Base-by-base conservation (phyloP, 139 green algal species). In the Closterium sp. region DNA sequence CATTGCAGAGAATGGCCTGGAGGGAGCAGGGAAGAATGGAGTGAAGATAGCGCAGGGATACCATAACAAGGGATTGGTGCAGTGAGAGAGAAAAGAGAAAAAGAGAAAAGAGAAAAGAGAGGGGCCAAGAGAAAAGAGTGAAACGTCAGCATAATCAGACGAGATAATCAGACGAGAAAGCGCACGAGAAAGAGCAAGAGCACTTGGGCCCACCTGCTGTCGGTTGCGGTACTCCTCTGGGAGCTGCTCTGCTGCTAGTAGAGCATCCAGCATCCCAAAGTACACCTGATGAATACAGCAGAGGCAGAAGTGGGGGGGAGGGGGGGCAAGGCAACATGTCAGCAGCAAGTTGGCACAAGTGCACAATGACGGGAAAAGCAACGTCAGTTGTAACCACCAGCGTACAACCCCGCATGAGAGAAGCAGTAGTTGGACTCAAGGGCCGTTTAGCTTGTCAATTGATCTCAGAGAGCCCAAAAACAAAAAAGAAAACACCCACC, bases 231-330 rank as follows among this genome's bases (percentile, higher is more conserved):
- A 95, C 89, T 95, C 91, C 30, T 94, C 91, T 36, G 93, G 91
- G 4, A 95, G 95, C 21, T 91, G 66, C 94, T 98, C 96, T 2
- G 94, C 92, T 0, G 95, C 97, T 34, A 99, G 92, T 91, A 99
- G 93, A 7, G 95, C 96, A 94, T 99, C 98, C 25, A 99, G 95
- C 98, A 99, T 99, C 90, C 96, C 94, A 90, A 98, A 99, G 95
- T 99, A 99, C 83, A 94, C 85, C 90, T 93, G 85, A 3, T 86
- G 31, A 30, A 43, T 25, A 16, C 25, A 90, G 21, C 25, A 33
- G 19, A 90, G 87, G 19, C 2, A 25, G 16, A 84, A 90, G 33
- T 16, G 83, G 2, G 38, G 21, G 38, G 21, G 10, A 66, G 38
- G n/a, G 23, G 32, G 43, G 21, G 43, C 33, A 34, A 31, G 31